Percentiles rank a stretch among this genome's conserved stretches.
Conservation (phyloP, 2,329 filamentous ascomycete genomes). For the Coniochaeta hoffmannii region DNA sequence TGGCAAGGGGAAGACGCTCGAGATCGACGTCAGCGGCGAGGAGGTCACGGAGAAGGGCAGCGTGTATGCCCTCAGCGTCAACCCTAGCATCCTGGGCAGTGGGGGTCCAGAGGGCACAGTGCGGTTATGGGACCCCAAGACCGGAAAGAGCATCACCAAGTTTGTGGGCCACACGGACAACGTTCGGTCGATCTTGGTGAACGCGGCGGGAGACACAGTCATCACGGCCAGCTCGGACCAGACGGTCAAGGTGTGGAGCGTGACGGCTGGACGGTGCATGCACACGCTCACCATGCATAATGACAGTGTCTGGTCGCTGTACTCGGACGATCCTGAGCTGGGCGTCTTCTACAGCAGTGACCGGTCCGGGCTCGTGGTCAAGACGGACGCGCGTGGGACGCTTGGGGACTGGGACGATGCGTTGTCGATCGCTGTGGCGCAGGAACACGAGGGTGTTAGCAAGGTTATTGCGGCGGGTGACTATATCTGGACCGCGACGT, state of each 20-base stretch:
- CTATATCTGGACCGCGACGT: constrained; percentile 84
- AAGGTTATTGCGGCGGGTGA: constrained; percentile 63
- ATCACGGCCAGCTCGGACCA: constrained; percentile 93
- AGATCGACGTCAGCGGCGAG: constrained; percentile 78
- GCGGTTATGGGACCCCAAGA: constrained; percentile 82
- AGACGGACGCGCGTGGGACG: constrained; percentile 78
- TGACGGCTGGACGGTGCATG: constrained; percentile 92
- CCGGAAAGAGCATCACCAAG: constrained; percentile 87
- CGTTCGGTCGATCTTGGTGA: constrained; percentile 83
- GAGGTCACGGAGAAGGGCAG: constrained; percentile 87
- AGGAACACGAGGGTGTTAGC: constrained; percentile 79
- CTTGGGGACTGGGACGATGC: constrained; percentile 77
- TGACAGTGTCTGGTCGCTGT: constrained; percentile 94
- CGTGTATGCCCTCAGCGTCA: constrained; percentile 81
- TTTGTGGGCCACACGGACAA: constrained; percentile 96
- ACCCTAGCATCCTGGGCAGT: constrained; percentile 75
- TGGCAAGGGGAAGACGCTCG: constrained; percentile 75
- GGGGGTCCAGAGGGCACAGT: constrained; percentile 93
- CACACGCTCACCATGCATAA: constrained; percentile 99
- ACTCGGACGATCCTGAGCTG: constrained; percentile 77
- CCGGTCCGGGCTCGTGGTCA: constrained; percentile 86
- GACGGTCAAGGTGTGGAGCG: constrained; percentile 96
- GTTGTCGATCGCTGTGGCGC: constrained; percentile 79
- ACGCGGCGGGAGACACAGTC: constrained; percentile 80
- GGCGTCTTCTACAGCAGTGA: constrained; percentile 93